Evolutionary conservation across 75 land plant species (phyloP).

Genomic region (Sequoiadendron giganteum): DNA sequence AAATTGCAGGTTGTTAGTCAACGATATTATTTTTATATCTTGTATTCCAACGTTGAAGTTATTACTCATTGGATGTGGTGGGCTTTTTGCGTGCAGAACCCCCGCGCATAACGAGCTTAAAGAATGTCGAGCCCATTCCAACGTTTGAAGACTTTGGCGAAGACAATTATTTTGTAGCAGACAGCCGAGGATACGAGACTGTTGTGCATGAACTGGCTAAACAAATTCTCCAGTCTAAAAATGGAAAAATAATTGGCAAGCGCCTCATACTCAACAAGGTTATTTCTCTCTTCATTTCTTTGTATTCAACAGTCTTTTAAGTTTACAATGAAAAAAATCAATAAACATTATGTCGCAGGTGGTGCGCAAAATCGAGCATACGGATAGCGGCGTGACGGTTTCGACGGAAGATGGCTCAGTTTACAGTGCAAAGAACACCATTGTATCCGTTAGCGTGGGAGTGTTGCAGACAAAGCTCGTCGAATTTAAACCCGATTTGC

Average conservation of each 20-base stretch:
- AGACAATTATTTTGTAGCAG: slow-evolving; percentile 56
- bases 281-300: neutral
- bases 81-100: no score
- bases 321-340: neutral
- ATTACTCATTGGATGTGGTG: no score
- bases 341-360: slow-evolving; percentile 27
- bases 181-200: slow-evolving; percentile 60
- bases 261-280: slow-evolving; percentile 67
- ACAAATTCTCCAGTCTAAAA: slow-evolving; percentile 31
- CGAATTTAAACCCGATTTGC: slow-evolving; percentile 48
- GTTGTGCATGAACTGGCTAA: slow-evolving; percentile 59
- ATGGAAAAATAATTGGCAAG: slow-evolving; percentile 17
- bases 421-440: slow-evolving; percentile 31
- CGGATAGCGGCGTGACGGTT: slow-evolving; percentile 28
- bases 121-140: slow-evolving; percentile 4
- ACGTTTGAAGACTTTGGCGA: slow-evolving; percentile 64
- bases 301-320: neutral
- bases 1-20: slow-evolving; percentile 13
- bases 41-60: no score
- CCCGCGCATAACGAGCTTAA: no score
- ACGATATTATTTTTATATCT: no score
- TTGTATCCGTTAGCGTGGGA: slow-evolving; percentile 58
- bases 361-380: slow-evolving; percentile 33
- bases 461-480: slow-evolving; percentile 61
- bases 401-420: slow-evolving; percentile 16